Percentiles rank a stretch among this genome's conserved stretches.
Conservation (phyloP, 257 asterid species). For the Ocimum tenuiflorum region DNA sequence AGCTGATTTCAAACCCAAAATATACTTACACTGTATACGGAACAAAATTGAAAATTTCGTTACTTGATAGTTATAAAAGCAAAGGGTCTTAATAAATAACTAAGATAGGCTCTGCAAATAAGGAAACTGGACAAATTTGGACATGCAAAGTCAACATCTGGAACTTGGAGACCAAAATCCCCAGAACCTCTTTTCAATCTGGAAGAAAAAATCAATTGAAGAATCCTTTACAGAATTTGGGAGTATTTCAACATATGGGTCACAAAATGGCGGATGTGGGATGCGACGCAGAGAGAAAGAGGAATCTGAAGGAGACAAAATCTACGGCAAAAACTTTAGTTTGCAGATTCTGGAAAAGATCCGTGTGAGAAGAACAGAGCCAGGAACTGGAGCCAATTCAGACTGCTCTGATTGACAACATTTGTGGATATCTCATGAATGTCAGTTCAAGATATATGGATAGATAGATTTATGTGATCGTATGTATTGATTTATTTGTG, state of each 20-base stretch:
- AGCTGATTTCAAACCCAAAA: background rate
- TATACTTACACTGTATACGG: background rate
- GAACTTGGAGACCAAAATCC: slow-evolving; percentile 20
- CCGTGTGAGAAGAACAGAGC: slow-evolving; percentile 27
- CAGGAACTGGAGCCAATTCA: slow-evolving; percentile 19
- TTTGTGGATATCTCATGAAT: slow-evolving; percentile 14
- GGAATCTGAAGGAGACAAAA: slow-evolving; percentile 33
- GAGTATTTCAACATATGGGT: slow-evolving; percentile 6
- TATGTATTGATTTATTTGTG: background rate
- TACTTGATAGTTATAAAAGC: slow-evolving; percentile 10
- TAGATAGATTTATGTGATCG: no score
- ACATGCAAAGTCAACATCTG: slow-evolving; percentile 31
- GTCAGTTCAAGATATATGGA: background rate
- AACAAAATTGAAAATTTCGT: slow-evolving; percentile 6
- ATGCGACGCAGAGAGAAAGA: background rate
- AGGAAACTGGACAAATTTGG: slow-evolving; percentile 8
- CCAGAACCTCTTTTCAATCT: slow-evolving; percentile 13
- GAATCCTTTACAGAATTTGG: background rate
- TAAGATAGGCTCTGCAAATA: slow-evolving; percentile 9
- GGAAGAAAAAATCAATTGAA: slow-evolving; percentile 6
- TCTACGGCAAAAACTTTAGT: slow-evolving; percentile 20
- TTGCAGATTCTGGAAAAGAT: slow-evolving; percentile 25
- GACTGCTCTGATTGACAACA: slow-evolving; percentile 18
- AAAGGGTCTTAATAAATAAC: slow-evolving; percentile 15
- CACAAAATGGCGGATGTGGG: slow-evolving; percentile 11